Evolutionary conservation across 768 basidiomycete genomes (phyloP).

Genomic region (Lactifluus hygrophoroides): DNA sequence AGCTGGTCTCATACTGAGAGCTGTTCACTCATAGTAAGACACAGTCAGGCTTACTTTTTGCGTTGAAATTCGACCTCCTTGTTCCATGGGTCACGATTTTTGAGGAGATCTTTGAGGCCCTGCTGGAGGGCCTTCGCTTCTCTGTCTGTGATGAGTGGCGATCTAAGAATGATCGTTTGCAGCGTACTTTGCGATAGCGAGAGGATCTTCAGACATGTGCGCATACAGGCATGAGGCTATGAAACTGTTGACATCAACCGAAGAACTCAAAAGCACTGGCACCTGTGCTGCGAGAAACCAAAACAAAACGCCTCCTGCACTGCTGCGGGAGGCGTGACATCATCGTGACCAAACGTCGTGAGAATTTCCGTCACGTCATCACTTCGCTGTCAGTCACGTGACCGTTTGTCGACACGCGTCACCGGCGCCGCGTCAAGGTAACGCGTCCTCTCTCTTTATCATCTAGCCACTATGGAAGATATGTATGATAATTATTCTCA

Average conservation of each 20-base stretch:
- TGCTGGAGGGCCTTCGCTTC: conserved; percentile 74
- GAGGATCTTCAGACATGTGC: conserved; percentile 35
- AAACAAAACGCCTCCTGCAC: not conserved
- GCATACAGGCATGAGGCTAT: conserved; percentile 13
- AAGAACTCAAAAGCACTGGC: not conserved
- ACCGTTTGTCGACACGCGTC: not conserved
- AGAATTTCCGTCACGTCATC: too few relatives aligned
- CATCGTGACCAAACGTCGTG: too few relatives aligned
- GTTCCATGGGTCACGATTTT: conserved; percentile 70
- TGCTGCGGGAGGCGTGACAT: too few relatives aligned
- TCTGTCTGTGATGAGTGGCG: conserved; percentile 32
- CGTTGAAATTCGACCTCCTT: conserved; percentile 81
- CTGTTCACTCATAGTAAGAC: conserved; percentile 11
- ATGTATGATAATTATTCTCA: not conserved
- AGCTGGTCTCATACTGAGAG: conserved; percentile 32
- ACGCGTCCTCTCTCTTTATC: not conserved
- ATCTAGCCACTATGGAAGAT: conserved; percentile 5
- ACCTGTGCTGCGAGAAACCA: not conserved
- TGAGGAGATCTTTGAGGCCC: conserved; percentile 66
- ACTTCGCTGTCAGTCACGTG: conserved; percentile 6
- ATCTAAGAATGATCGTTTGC: conserved; percentile 8
- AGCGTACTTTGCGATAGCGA: conserved; percentile 32
- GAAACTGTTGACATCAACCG: not conserved
- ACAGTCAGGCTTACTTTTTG: conserved; percentile 55
- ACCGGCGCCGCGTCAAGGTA: not conserved